Conservation (phyloP, 2,329 filamentous ascomycete genomes). For the Hypoxylon sp. region DNA sequence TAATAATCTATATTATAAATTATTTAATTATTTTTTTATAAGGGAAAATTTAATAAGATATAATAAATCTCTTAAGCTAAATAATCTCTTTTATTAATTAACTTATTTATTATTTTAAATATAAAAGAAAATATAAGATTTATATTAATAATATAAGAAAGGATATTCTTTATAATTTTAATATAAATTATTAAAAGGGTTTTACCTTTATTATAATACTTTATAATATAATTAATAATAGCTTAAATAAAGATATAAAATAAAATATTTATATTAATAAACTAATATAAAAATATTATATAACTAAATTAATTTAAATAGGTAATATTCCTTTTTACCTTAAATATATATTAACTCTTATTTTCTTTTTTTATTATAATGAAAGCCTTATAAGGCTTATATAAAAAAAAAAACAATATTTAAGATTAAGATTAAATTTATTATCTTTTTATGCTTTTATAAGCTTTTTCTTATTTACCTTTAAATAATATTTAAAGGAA, state of each 20-base stretch:
- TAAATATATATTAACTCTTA: background rate
- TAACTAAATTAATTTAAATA: constrained; percentile 7
- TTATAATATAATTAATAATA: constrained; percentile 5
- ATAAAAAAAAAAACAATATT: constrained; percentile 4
- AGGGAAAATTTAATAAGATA: background rate
- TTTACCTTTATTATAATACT: constrained; percentile 12
- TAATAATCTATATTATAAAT: constrained; percentile 3
- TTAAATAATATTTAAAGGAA: constrained; percentile 2
- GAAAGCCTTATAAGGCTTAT: background rate
- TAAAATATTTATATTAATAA: constrained; percentile 8
- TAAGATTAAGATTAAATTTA: background rate
- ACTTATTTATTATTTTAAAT: constrained; percentile 15
- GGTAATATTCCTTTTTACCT: background rate
- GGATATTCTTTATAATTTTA: background rate
- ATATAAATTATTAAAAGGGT: background rate
- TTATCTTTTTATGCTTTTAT: background rate
- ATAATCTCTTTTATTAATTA: too few species aligned
- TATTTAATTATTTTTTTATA: constrained; percentile 7
- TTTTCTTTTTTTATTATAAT: background rate
- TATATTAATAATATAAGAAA: background rate
- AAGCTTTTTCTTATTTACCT: too few species aligned
- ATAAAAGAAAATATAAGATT: constrained; percentile 9
- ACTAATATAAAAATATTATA: constrained; percentile 2
- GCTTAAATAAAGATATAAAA: too few species aligned
- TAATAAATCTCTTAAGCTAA: constrained; percentile 2